Evolutionary conservation across 1,284 basidiomycete species (phyloP).

Genomic region (Pseudozyma sp.): DNA sequence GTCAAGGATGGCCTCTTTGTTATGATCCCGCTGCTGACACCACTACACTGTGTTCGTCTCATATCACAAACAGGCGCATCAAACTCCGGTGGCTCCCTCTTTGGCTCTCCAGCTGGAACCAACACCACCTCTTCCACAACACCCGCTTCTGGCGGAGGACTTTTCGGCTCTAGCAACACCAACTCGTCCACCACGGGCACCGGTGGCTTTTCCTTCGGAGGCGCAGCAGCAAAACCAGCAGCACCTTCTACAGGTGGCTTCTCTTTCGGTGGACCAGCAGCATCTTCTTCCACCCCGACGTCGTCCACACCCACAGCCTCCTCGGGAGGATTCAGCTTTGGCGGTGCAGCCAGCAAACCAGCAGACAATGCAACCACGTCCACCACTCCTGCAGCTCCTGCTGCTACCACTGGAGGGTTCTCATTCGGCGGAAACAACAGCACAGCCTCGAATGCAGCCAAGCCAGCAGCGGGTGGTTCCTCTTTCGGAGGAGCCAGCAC

Average conservation of each 20-base stretch:
- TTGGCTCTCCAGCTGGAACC: slow-evolving; percentile 25
- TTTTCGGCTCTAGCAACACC: slow-evolving; percentile 29
- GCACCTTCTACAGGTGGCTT: slow-evolving; percentile 49
- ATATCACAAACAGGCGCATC: slow-evolving; percentile 17
- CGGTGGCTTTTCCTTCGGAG: slow-evolving; percentile 48
- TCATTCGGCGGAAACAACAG: slow-evolving; percentile 38
- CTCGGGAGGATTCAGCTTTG: slow-evolving; percentile 45
- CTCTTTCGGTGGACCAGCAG: slow-evolving; percentile 39
- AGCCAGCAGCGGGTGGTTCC: slow-evolving; percentile 39
- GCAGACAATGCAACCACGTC: slow-evolving; percentile 25
- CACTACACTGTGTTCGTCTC: background rate
- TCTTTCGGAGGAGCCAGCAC: slow-evolving; percentile 38
- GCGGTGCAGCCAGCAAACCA: slow-evolving; percentile 23
- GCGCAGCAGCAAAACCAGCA: slow-evolving; percentile 29
- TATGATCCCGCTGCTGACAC: background rate
- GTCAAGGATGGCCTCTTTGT: background rate
- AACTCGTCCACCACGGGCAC: slow-evolving; percentile 1
- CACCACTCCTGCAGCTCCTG: slow-evolving; percentile 25
- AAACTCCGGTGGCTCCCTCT: slow-evolving; percentile 29
- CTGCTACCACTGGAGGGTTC: slow-evolving; percentile 30
- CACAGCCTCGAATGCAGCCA: slow-evolving; percentile 20
- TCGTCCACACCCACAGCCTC: slow-evolving; percentile 19
- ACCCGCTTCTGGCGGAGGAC: slow-evolving; percentile 16
- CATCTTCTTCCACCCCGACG: slow-evolving; percentile 38
- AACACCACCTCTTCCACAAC: slow-evolving; percentile 6